Evolutionary conservation across 2,329 filamentous ascomycete genomes (phyloP), one percentile per base, ranked within the genome.

Genomic region (Fusarium sulawesiense): DNA sequence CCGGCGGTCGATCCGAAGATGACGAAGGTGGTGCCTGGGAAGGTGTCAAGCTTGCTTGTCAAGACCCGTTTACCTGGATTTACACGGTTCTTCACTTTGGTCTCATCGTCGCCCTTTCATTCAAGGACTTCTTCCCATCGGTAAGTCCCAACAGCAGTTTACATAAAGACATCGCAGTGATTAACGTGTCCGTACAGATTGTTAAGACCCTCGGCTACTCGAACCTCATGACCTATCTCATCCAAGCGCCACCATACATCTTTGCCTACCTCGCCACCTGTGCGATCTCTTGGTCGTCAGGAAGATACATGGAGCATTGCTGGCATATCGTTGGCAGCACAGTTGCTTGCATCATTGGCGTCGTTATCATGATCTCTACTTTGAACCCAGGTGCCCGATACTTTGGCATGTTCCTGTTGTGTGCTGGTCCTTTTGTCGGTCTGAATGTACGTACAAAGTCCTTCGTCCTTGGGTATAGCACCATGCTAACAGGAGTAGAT

Each of bases 41-140:
- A 23, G 50, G 50, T 30, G 50, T 53, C n/a, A 53, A 53, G 50
- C 50, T 53, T 23, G 50, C 50, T 9, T 53, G 50, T 4, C 12
- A 53, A 30, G 50, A 53, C 37, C 37, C 50, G 4, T 53, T 42
- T 13, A 53, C 50, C 25, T 53, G 37, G 50, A 53, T 53, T 2
- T 42, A 30, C n/a, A 53, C 37, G 10, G n/a, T 53, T 4, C 50
- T 53, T n/a, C 37, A 53, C 25, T 53, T 53, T 42, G 50, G 50
- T 30, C 50, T 53, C 14, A 53, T 53, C 3, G 50, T 53, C 37
- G 50, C 50, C 4, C 37, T 53, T 30, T 53, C 50, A 7, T 53
- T 53, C 50, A 53, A 53, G 4, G 50, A 53, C 18, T 53, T 53
- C 50, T 53, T 53, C 25, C 50, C 50, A 42, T 53, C 50, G 10